Base-by-base conservation (phyloP, 257 asterid species). In the Dorcoceras hygrometricum region DNA sequence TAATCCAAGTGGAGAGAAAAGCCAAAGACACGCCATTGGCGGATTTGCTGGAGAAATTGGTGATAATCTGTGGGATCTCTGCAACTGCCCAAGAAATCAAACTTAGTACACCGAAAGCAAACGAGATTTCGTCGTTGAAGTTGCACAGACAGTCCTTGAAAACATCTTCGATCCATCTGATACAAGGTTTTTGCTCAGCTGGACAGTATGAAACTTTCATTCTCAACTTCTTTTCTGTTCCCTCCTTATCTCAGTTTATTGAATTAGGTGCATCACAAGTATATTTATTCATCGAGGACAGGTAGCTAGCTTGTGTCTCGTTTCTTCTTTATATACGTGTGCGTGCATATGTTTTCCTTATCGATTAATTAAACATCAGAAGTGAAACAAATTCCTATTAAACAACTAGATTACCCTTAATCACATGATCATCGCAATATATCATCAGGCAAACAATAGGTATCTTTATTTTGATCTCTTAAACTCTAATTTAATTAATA, bases 11-110 rank as follows among this genome's bases (percentile, higher is more conserved):
- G 53, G 74, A 76, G 32, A 85, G 77, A 69, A 85, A 85, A 1
- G 85, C 79, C 4, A 85, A 43, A 29, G 91, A 85, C 57, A 85
- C 85, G 0, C 88, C 91, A n/a, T 58, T 22, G 1, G 88, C 80
- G 16, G 91, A 82, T 60, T 82, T 85, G 68, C 62, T 80, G 20
- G 8, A 57, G 82, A 76, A 78, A 73, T 82, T 85, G 53, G 87
- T 80, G 46, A 85, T 23, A 34, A 85, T 82, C 67, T 82, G 91
- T 12, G 91, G 91, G 70, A 85, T 85, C 64, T 85, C 91, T 0
- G 91, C 88, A 0, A 82, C 70, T 11, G 77, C 86, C 91, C 91
- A 85, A 59, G 76, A 72, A 22, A 80, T 25, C 10, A 85, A 63
- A 63, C 91, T 73, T 7, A 77, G 79, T 5, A 80, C 57, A 48